phyloP scores from a whole-genome alignment of 192 early-diverging fungal species.

The Globomyces pollinis-pini region DNA sequence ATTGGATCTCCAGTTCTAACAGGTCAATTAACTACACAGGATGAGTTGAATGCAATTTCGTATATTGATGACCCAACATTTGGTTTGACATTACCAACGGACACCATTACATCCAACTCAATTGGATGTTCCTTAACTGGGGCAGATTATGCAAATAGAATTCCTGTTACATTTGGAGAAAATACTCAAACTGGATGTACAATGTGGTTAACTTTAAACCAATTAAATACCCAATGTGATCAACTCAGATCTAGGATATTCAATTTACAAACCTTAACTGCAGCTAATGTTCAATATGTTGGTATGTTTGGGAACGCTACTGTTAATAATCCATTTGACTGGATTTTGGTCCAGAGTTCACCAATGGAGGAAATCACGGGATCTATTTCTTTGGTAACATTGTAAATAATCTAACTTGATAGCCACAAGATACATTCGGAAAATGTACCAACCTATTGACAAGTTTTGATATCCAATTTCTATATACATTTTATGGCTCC shows the following conservation, averaged over 20 bases:
- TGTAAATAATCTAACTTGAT: background rate
- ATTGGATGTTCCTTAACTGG: conserved; percentile 2
- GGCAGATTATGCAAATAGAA: background rate
- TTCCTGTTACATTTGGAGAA: conserved; percentile 15
- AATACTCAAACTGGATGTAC: conserved; percentile 13
- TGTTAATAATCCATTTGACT: conserved; percentile 12
- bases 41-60: background rate
- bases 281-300: background rate
- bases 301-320: conserved; percentile 18
- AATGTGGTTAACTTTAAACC: conserved; percentile 11
- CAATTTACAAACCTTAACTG: conserved; percentile 9
- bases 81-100: conserved; percentile 17
- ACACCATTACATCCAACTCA: conserved; percentile 32
- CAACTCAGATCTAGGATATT: background rate
- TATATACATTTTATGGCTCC: conserved; percentile 2
- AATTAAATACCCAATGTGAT: conserved; percentile 21
- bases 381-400: background rate
- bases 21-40: background rate
- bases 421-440: background rate
- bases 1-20: conserved; percentile 9
- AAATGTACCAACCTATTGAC: conserved; percentile 13
- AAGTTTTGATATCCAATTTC: conserved; percentile 9
- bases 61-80: conserved; percentile 9
- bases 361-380: background rate
- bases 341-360: conserved; percentile 4